phyloP scores from a whole-genome alignment of 2,329 filamentous ascomycete species.

The Ampelomyces quisqualis region DNA sequence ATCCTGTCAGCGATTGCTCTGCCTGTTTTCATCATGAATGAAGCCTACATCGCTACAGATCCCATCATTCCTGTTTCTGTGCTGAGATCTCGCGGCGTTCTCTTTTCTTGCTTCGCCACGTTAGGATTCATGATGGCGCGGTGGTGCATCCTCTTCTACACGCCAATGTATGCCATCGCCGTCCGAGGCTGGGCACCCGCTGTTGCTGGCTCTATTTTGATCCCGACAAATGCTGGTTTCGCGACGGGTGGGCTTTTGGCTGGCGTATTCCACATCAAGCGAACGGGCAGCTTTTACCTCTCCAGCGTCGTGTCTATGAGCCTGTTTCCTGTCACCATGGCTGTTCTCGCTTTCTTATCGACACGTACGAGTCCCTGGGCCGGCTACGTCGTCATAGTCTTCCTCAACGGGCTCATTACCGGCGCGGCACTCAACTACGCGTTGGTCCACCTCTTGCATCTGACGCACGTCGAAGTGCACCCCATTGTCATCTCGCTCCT shows the following conservation, averaged over 20 bases:
- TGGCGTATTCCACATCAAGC: slow-evolving; percentile 73
- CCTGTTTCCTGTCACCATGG: slow-evolving; percentile 62
- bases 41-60: slow-evolving; percentile 63
- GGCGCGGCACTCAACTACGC: slow-evolving; percentile 78
- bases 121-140: slow-evolving; percentile 78
- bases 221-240: slow-evolving; percentile 81
- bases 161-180: slow-evolving; percentile 75
- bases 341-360: slow-evolving; percentile 58
- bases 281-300: slow-evolving; percentile 70
- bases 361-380: slow-evolving; percentile 54
- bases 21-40: slow-evolving; percentile 59
- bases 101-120: slow-evolving; percentile 73
- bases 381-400: slow-evolving; percentile 61
- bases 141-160: slow-evolving; percentile 79
- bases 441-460: slow-evolving; percentile 74
- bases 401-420: slow-evolving; percentile 70
- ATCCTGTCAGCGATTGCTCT: slow-evolving; percentile 57
- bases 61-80: slow-evolving; percentile 75
- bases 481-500: slow-evolving; percentile 75
- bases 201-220: slow-evolving; percentile 70
- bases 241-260: slow-evolving; percentile 70
- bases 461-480: slow-evolving; percentile 65
- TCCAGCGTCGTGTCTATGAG: slow-evolving; percentile 61
- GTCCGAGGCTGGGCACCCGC: slow-evolving; percentile 70
- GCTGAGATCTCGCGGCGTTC: slow-evolving; percentile 67